Percentiles rank a stretch among this genome's conserved stretches.
Evolutionary conservation across 768 basidiomycete genomes (phyloP).

Genomic region (Amanita thiersii): DNA sequence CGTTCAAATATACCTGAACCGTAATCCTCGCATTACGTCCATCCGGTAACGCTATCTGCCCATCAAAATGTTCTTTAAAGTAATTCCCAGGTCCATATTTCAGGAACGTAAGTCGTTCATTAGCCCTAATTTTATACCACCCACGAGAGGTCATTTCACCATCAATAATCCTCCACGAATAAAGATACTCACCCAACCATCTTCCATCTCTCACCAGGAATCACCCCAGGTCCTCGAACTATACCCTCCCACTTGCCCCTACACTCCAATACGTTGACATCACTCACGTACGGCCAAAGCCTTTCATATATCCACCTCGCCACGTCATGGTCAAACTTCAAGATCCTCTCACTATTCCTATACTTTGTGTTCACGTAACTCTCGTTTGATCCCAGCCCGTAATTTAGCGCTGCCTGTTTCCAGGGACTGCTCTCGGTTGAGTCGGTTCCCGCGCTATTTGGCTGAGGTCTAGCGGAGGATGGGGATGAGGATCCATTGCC

Average conservation of each 20-base stretch:
- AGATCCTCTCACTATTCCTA: conserved; percentile 31
- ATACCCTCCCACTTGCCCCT: conserved; percentile 26
- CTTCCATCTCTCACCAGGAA: conserved; percentile 25
- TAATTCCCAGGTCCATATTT: conserved; percentile 35
- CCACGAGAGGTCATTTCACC: not conserved
- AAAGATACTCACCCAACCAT: conserved; percentile 24
- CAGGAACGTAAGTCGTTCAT: conserved; percentile 37
- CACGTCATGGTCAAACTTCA: conserved; percentile 25
- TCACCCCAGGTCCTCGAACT: conserved; percentile 16
- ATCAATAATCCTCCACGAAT: not conserved
- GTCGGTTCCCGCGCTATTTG: conserved; percentile 25
- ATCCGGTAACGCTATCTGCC: conserved; percentile 25
- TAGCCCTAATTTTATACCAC: no score
- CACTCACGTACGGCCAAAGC: conserved; percentile 28
- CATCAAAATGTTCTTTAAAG: conserved; percentile 33
- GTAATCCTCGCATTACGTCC: conserved; percentile 31
- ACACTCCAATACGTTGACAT: conserved; percentile 23
- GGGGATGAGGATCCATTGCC: no score
- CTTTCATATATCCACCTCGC: conserved; percentile 27
- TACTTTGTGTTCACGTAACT: conserved; percentile 27
- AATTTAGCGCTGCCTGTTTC: conserved; percentile 2
- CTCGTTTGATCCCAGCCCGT: conserved; percentile 14
- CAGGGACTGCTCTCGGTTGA: conserved; percentile 22
- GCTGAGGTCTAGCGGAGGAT: no score
- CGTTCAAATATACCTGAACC: conserved; percentile 36